A percentile compares a stretch with the other conserved stretches of the same genome.
Conservation (phyloP, 2,329 filamentous ascomycete species). For the Aureobasidium sp. region DNA sequence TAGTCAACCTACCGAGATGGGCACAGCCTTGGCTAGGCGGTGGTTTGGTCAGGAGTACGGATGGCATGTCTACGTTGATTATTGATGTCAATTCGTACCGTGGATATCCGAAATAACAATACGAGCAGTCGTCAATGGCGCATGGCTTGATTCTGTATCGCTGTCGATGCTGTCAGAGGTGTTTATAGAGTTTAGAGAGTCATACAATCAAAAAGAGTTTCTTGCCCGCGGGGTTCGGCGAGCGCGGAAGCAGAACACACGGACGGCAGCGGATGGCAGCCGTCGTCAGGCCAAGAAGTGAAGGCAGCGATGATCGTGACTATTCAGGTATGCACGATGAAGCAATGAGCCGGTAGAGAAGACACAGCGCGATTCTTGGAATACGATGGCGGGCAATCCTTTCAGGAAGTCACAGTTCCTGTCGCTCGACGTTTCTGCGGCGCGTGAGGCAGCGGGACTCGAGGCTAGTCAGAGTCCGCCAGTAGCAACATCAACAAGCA, state of each 20-base stretch:
- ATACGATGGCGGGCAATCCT: constrained; percentile 8
- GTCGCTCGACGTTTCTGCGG: neutral
- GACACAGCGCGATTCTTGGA: neutral
- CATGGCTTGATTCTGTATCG: neutral
- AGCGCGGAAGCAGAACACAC: neutral
- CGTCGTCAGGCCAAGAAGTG: neutral
- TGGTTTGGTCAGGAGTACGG: constrained; percentile 48
- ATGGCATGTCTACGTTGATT: constrained; percentile 55
- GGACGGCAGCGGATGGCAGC: neutral
- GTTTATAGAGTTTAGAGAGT: neutral
- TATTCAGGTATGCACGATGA: constrained; percentile 5
- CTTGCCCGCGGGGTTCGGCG: neutral
- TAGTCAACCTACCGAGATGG: constrained; percentile 57
- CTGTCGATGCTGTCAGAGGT: neutral
- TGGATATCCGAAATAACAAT: neutral
- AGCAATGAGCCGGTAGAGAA: constrained; percentile 6
- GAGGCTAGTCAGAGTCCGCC: neutral
- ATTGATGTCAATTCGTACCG: constrained; percentile 27
- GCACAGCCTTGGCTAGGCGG: constrained; percentile 47
- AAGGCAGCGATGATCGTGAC: neutral
- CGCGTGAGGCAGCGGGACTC: constrained; percentile 3
- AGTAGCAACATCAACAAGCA: neutral
- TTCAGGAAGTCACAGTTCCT: constrained; percentile 3
- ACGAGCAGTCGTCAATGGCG: neutral
- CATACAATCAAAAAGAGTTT: neutral